Evolutionary conservation across 2,329 filamentous ascomycete species (phyloP), one percentile per base, ranked within the genome.

Genomic region (Colletotrichum paranaense): DNA sequence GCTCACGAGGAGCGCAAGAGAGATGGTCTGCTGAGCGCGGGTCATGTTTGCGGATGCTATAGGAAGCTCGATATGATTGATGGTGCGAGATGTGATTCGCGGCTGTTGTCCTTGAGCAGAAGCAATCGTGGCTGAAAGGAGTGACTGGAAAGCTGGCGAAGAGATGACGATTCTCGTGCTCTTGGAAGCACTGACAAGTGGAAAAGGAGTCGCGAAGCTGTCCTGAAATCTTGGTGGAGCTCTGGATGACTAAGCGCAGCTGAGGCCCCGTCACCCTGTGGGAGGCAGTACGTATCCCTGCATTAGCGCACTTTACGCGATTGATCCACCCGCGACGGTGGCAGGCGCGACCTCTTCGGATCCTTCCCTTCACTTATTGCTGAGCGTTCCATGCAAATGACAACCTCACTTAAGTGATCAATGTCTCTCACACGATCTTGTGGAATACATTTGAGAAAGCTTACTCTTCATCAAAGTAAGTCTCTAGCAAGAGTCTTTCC

Each of bases 21-120:
- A 97, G 81, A 98, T 92, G 76, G 94, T 96, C 85, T 98, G 95
- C 83, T 94, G 92, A 26, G 97, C 97, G 85, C 95, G 95, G 77
- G 97, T 98, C 97, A 98, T 98, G 76, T 77, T 92, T 85, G 78
- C 72, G 24, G 69, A 64, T n/a, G n/a, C 22, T 56, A 28, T 28
- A 14, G 32, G n/a, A 46, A 4, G 35, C 26, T n/a, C 3, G 19
- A 9, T 22, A 3, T n/a, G 3, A 22, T 22, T n/a, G 8, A n/a
- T 22, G 19, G 42, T 49, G 3, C 7, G 7, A 5, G n/a, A 22
- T 12, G 8, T 7, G 1, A 8, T 42, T 4, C 4, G 7, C 16
- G 9, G 16, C 19, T 1, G 16, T 14, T 7, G 3, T 7, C 14
- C 38, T 2, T 11, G 5, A 2, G n/a, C 11, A 30, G 46, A 12